Percentiles rank a stretch among this genome's conserved stretches.
Evolutionary conservation across 257 asterid genomes (phyloP).

Genomic region (Nicotiana obtusifolia): DNA sequence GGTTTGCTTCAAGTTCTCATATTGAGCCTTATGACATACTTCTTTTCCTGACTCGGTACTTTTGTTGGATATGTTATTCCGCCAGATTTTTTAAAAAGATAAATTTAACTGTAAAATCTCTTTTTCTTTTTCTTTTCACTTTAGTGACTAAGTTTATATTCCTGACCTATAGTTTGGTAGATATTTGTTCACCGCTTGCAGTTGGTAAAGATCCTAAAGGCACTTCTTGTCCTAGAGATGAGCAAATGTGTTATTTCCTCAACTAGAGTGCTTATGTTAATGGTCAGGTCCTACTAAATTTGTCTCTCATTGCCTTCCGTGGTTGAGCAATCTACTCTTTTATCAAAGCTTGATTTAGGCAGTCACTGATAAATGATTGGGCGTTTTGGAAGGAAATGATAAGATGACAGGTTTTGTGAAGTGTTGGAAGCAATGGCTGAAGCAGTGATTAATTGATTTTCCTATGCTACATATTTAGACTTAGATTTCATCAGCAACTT

Average conservation of each 20-base stretch:
- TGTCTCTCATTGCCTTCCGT: not conserved
- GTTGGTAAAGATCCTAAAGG: not conserved
- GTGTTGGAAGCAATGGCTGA: not conserved
- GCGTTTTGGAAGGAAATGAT: not conserved
- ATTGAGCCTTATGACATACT: not conserved
- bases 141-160: not conserved
- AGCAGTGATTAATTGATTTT: not conserved
- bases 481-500: constrained; percentile 1
- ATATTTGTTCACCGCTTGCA: constrained; percentile 3
- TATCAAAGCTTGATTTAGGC: not conserved
- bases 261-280: not conserved
- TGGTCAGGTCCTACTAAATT: not conserved
- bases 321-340: not conserved
- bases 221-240: not conserved
- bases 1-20: constrained; percentile 36
- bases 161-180: not conserved
- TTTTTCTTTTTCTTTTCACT: not conserved
- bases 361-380: not conserved
- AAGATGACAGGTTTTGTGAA: not conserved
- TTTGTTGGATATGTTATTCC: not conserved
- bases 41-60: not conserved
- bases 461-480: not conserved
- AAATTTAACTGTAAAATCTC: not conserved
- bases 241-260: not conserved
- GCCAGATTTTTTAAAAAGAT: not conserved